Evolutionary conservation across 2,329 filamentous ascomycete species (phyloP), one percentile per base, ranked within the genome.

Genomic region (Leptographium radiaticola): DNA sequence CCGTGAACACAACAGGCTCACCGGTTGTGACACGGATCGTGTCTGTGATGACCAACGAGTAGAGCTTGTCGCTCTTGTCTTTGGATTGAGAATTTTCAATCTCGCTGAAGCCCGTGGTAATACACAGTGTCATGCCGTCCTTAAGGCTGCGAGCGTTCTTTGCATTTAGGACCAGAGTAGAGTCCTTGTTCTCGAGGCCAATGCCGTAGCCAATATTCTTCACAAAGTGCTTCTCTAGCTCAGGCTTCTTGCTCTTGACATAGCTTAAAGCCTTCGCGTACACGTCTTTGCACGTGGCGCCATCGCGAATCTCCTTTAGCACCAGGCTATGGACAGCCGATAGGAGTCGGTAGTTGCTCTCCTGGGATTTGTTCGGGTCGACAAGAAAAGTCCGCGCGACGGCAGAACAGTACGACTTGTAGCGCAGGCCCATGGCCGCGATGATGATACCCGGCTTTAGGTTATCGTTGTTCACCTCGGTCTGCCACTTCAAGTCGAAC

Each of bases 371-470:
- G 71, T 93, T 96, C 16, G 94, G 94, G 62, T 97, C 94, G 48
- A 98, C 91, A 57, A 98, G 77, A 68, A 95, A 98, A 9, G 94
- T 97, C 59, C 93, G 84, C 13, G 87, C 89, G 61, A 98, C 89
- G 56, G 89, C 81, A 2, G 90, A 95, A 66, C 87, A 90, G 69
- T 98, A 98, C 1, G 89, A 94, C 70, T 93, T 93, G 72, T 98
- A 98, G 59, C 93, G 82, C 58, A 98, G 77, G 52, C 93, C 93
- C 69, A 98, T 82, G 1, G 87, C 88, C 8, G 89, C 87, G 61
- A 98, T 82, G 62, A 98, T 98, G 62, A 96, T 89, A 42, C 93
- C 94, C 0, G 91, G 84, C 65, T 96, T 89, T 20, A 98, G 75
- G 54, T 82, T 75, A 57, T 88, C 90, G 62, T 88, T 82, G 66